Evolutionary conservation across 495 filamentous ascomycete genomes (phyloP).

Genomic region (Daldinia concentrica): DNA sequence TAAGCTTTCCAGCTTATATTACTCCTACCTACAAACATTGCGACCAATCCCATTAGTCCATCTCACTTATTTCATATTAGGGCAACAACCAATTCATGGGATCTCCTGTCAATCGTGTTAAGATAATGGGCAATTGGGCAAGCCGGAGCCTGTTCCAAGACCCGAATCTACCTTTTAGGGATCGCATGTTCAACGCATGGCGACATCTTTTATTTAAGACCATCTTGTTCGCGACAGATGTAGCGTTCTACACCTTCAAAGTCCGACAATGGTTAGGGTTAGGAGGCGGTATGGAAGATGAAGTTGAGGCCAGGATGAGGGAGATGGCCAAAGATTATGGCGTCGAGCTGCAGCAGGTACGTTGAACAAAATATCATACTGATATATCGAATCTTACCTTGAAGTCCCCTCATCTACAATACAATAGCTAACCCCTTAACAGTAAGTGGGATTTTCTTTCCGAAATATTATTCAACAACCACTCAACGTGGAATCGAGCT

Average conservation of each 20-base stretch:
- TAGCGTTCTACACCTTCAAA: conserved; percentile 84
- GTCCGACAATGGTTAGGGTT: conserved; percentile 75
- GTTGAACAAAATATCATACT: background rate
- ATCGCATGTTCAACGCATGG: conserved; percentile 64
- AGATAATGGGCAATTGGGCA: conserved; percentile 93
- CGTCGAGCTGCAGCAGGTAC: conserved; percentile 79
- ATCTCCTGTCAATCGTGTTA: conserved; percentile 92
- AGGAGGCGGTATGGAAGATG: conserved; percentile 91
- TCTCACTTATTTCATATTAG: conserved; percentile 18
- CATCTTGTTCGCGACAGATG: conserved; percentile 80
- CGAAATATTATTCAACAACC: background rate
- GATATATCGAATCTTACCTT: background rate
- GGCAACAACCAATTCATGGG: conserved; percentile 76
- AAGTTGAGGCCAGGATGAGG: conserved; percentile 86
- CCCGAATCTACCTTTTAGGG: conserved; percentile 49
- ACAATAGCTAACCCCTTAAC: background rate
- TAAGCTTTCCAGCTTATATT: conserved; percentile 7
- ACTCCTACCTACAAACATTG: background rate
- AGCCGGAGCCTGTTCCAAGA: conserved; percentile 78
- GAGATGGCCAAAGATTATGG: conserved; percentile 90
- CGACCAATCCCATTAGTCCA: background rate
- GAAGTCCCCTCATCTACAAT: background rate
- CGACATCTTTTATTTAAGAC: conserved; percentile 80
- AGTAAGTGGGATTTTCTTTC: conserved; percentile 9
- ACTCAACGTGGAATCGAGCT: background rate